Evolutionary conservation across 2,329 filamentous ascomycete species (phyloP).

Genomic region (Chrysoporthe cubensis): DNA sequence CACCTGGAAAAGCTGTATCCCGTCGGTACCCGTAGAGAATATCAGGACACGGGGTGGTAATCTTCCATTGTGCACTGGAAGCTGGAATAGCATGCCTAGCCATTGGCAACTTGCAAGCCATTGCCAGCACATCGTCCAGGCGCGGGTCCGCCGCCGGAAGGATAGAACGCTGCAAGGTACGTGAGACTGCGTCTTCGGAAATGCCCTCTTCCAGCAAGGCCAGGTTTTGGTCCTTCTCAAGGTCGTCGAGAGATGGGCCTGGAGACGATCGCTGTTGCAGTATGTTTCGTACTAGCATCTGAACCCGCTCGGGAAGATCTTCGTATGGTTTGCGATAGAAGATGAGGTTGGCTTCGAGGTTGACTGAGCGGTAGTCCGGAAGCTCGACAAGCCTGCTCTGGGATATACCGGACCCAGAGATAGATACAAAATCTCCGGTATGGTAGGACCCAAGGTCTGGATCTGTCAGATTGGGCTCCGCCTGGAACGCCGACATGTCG

Average conservation of each 20-base stretch:
- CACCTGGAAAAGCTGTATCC: background rate
- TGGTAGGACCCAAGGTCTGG: background rate
- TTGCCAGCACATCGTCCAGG: background rate
- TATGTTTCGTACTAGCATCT: background rate
- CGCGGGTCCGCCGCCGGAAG: background rate
- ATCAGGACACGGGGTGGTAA: background rate
- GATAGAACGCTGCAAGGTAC: background rate
- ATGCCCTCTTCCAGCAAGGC: background rate
- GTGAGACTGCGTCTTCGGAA: background rate
- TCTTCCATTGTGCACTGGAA: background rate
- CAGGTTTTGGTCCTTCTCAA: background rate
- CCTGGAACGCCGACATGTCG: background rate
- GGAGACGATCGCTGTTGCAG: background rate
- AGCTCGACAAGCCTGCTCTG: background rate
- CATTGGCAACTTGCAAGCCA: background rate
- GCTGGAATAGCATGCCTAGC: background rate
- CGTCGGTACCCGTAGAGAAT: background rate
- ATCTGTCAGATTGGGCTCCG: background rate
- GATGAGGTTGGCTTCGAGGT: background rate
- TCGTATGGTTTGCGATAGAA: background rate
- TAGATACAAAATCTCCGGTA: no score
- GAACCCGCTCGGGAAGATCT: background rate
- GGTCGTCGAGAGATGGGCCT: background rate
- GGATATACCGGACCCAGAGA: no score
- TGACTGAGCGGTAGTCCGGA: background rate